Percentiles rank a stretch among this genome's conserved stretches.
Conservation (phyloP, 176 grass and related monocot species). For the Carex myosuroides region DNA sequence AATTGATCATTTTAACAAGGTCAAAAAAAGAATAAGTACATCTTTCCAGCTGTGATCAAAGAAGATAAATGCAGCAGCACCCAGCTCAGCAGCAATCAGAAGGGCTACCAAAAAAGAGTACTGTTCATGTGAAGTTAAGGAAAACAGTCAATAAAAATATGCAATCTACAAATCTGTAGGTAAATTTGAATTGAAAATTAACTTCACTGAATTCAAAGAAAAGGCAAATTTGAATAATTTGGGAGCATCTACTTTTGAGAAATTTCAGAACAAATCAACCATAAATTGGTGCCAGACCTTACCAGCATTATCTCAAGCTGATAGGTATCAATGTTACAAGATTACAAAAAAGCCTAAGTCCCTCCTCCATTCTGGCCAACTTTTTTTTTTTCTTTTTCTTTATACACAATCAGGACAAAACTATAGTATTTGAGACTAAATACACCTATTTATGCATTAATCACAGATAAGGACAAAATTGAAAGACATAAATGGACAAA, state of each 20-base stretch:
- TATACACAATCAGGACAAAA: background rate
- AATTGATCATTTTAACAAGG: background rate
- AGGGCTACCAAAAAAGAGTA: conserved; percentile 74
- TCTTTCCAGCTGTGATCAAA: conserved; percentile 98
- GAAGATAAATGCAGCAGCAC: conserved; percentile 94
- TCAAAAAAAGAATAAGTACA: conserved; percentile 41
- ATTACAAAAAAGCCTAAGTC: background rate
- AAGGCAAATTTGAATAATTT: background rate
- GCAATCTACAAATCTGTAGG: background rate
- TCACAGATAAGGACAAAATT: background rate
- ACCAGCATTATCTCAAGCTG: background rate
- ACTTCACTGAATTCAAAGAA: background rate
- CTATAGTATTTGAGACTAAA: background rate
- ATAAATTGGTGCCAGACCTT: conserved; percentile 2
- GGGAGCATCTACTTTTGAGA: background rate
- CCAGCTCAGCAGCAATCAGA: conserved; percentile 68
- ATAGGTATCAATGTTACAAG: background rate
- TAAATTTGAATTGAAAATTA: background rate
- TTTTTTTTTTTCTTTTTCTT: background rate
- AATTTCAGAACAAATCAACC: background rate
- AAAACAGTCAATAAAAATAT: conserved; percentile 22
- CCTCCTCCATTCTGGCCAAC: background rate
- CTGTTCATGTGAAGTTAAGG: conserved; percentile 53
- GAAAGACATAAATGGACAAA: background rate
- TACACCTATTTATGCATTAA: background rate